Evolutionary conservation across 495 filamentous ascomycete genomes (phyloP).

Genomic region (Chlorociboria aeruginascens): DNA sequence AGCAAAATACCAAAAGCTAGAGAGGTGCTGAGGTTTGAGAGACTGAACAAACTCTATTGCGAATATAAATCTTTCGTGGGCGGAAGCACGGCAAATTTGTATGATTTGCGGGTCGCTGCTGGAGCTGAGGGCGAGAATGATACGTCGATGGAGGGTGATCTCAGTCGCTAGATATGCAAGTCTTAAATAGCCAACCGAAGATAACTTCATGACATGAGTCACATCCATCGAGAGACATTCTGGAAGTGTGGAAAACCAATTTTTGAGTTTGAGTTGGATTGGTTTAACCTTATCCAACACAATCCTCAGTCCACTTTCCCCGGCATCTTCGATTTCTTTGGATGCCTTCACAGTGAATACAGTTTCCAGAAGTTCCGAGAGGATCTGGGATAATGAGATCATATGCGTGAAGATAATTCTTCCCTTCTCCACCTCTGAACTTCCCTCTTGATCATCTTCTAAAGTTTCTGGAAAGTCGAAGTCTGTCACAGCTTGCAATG

Average conservation of each 20-base stretch:
- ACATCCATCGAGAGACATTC: constrained; percentile 53
- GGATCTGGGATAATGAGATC: constrained; percentile 60
- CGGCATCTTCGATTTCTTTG: constrained; percentile 31
- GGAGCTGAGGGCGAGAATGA: constrained; percentile 50
- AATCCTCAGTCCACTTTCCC: constrained; percentile 38
- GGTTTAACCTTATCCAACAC: constrained; percentile 67
- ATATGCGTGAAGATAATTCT: constrained; percentile 58
- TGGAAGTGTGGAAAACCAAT: constrained; percentile 63
- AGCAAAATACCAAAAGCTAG: constrained; percentile 72
- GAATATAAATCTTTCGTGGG: constrained; percentile 62
- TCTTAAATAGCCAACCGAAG: constrained; percentile 60
- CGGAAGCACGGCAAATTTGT: constrained; percentile 88
- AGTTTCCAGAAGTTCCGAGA: constrained; percentile 64
- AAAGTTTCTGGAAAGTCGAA: constrained; percentile 62
- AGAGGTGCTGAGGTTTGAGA: constrained; percentile 57
- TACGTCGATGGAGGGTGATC: constrained; percentile 71
- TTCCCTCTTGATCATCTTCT: constrained; percentile 44
- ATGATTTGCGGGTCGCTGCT: constrained; percentile 55
- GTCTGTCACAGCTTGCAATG: constrained; percentile 51
- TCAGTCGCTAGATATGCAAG: constrained; percentile 76
- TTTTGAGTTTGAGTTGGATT: constrained; percentile 68
- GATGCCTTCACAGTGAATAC: constrained; percentile 64
- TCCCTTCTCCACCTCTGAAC: constrained; percentile 54
- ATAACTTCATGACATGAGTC: constrained; percentile 35
- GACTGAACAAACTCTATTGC: constrained; percentile 69